Percentiles rank a stretch among this genome's conserved stretches.
phyloP scores from a whole-genome alignment of 352 stramenopile species.

The Globisporangium cystogenes region DNA sequence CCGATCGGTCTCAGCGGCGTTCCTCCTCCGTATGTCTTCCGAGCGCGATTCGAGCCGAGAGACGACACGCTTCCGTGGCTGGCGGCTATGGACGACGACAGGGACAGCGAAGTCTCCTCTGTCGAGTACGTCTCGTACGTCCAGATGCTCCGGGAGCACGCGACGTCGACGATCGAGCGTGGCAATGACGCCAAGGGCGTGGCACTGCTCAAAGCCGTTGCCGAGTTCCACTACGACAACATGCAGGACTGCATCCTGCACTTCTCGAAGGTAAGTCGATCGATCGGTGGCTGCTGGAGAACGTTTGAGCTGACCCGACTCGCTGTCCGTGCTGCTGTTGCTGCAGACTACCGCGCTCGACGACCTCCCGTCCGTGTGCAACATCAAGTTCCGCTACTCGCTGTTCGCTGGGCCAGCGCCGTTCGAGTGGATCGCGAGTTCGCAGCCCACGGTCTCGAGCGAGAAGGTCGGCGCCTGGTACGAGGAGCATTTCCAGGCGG shows the following conservation, averaged over 20 bases:
- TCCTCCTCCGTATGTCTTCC: neutral
- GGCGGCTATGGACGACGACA: neutral
- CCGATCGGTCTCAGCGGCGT: neutral
- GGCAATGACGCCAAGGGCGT: neutral
- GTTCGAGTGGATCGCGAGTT: conserved; percentile 36
- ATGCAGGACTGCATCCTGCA: conserved; percentile 18
- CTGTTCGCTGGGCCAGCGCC: conserved; percentile 26
- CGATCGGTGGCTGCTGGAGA: neutral
- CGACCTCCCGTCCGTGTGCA: conserved; percentile 15
- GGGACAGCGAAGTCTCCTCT: neutral
- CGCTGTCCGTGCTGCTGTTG: too few species aligned
- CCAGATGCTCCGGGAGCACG: neutral
- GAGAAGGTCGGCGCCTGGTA: neutral
- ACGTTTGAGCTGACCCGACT: too few species aligned
- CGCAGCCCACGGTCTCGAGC: too few species aligned
- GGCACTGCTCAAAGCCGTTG: conserved; percentile 6
- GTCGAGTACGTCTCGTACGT: neutral
- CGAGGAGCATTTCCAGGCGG: neutral
- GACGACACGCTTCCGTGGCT: neutral
- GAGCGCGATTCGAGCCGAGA: neutral
- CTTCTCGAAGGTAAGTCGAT: conserved; percentile 11
- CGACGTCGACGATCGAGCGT: neutral
- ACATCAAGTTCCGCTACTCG: conserved; percentile 50
- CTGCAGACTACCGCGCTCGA: neutral
- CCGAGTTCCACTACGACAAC: conserved; percentile 25